Percentiles rank a stretch among this genome's conserved stretches.
Evolutionary conservation across 1,139 yeast genomes (phyloP).

Genomic region (Hansenula anomala): DNA sequence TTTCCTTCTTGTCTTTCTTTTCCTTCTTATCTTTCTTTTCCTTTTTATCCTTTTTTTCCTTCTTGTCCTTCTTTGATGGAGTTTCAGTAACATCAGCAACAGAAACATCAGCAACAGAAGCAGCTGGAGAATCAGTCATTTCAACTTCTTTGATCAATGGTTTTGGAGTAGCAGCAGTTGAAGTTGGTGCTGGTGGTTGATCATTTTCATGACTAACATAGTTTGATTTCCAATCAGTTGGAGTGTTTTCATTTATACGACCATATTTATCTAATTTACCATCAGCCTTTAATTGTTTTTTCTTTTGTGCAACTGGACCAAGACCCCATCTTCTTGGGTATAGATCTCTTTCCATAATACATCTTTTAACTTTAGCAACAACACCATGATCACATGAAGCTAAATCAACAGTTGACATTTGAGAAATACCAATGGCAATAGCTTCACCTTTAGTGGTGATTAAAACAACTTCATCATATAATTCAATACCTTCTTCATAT

Average conservation of each 20-base stretch:
- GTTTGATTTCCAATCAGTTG: slow-evolving; percentile 83
- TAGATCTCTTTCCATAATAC: slow-evolving; percentile 98
- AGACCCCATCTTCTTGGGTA: slow-evolving; percentile 99
- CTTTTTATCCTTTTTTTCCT: slow-evolving; percentile 50
- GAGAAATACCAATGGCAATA: slow-evolving; percentile 96
- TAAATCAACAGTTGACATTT: slow-evolving; percentile 96
- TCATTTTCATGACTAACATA: slow-evolving; percentile 79
- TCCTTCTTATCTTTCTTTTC: slow-evolving; percentile 63
- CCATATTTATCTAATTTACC: slow-evolving; percentile 97
- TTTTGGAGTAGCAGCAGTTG: slow-evolving; percentile 37
- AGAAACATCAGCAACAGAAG: slow-evolving; percentile 20
- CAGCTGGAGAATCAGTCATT: slow-evolving; percentile 26
- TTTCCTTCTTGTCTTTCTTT: slow-evolving; percentile 60
- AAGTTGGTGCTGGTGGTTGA: slow-evolving; percentile 31
- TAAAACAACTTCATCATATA: slow-evolving; percentile 95
- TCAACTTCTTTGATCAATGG: slow-evolving; percentile 37
- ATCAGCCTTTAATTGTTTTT: slow-evolving; percentile 95
- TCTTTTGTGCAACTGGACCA: slow-evolving; percentile 98
- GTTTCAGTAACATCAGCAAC: slow-evolving; percentile 24
- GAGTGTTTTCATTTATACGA: slow-evolving; percentile 88
- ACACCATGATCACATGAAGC: slow-evolving; percentile 98
- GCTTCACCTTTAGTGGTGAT: slow-evolving; percentile 99
- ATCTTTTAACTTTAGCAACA: slow-evolving; percentile 97
- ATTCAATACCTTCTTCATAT: slow-evolving; percentile 96
- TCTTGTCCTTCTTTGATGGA: slow-evolving; percentile 43